Evolutionary conservation across 257 asterid species (phyloP), one percentile per base, ranked within the genome.

Genomic region (Nicotiana sylvestris): DNA sequence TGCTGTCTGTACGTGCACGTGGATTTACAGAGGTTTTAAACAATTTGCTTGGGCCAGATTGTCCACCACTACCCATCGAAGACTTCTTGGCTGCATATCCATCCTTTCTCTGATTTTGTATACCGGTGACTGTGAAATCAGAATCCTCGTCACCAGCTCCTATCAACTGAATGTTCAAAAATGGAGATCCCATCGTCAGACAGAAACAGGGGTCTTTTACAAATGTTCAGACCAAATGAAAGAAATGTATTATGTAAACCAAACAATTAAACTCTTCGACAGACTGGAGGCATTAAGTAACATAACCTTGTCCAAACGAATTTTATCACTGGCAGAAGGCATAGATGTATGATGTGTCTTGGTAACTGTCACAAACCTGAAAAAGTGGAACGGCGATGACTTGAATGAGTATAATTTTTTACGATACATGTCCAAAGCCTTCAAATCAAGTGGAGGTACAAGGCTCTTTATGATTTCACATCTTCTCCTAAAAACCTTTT

Each of bases 281-380:
- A 11, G 33, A 69, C n/a, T 39, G 39, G 25, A 21, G 27, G 32
- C 17, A 6, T 30, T 27, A 81, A 57, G 58, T 33, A 65, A 55
- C 39, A 39, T 49, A 86, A 96, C 99, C 99, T 96, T 91, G 86
- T 91, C 97, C 76, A 94, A 87, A 84, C 93, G 98, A 84, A 89
- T 49, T 86, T 85, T 87, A 83, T 94, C 98, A 82, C 69, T 83
- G 7, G 97, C 29, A 33, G 98, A 94, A 37, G 99, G 99, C 98
- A 96, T 94, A 74, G 93, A 84, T 32, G 99, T 92, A 81, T 93
- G 90, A 5, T 84, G 97, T 56, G 98, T 93, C 80, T 85, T 92
- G 43, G 88, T 43, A 85, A 96, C 97, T 12, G 97, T 93, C 77
- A 96, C 98, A 90, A 93, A 96, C 85, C 99, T 96, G 91, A 72